These are phyloP conservation scores for Chenopodium quinoa DNA, from an alignment of 148 eudicot species.

Conservation along the genomic window DNA sequence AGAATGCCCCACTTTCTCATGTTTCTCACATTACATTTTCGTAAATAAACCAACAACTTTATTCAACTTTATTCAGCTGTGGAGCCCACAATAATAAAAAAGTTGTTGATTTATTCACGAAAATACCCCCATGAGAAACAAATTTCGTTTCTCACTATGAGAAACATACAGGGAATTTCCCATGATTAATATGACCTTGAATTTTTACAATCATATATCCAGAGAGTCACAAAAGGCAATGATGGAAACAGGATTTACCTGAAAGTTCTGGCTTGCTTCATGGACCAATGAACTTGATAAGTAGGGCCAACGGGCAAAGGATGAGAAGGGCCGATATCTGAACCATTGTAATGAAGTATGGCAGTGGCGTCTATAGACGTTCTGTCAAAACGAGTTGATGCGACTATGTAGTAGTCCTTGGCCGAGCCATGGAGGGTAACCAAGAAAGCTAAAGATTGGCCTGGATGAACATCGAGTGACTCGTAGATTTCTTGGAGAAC, in stretches of 20 bases:
- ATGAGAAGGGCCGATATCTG: slow-evolving; percentile 36
- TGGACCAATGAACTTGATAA: slow-evolving; percentile 71
- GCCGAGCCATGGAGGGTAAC: slow-evolving; percentile 39
- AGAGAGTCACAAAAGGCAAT: too few species aligned
- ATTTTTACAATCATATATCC: background rate
- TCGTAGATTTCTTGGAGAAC: slow-evolving; percentile 65
- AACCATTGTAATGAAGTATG: slow-evolving; percentile 51
- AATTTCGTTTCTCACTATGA: too few species aligned
- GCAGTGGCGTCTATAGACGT: slow-evolving; percentile 46
- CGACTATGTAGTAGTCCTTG: slow-evolving; percentile 69
- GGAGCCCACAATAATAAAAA: too few species aligned
- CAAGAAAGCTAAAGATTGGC: slow-evolving; percentile 70
- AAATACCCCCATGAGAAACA: too few species aligned
- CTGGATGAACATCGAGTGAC: slow-evolving; percentile 74
- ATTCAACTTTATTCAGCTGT: too few species aligned
- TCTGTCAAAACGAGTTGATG: slow-evolving; percentile 66
- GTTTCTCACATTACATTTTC: too few species aligned
- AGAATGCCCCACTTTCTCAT: too few species aligned
- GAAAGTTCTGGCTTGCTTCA: slow-evolving; percentile 85
- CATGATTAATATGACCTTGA: background rate
- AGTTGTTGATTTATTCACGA: too few species aligned
- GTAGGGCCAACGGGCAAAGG: slow-evolving; percentile 72
- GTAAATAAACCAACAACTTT: too few species aligned
- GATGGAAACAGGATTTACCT: slow-evolving; percentile 37
- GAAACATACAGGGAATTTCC: too few species aligned